Evolutionary conservation across 2,329 filamentous ascomycete species (phyloP).

Genomic region (Fusarium pseudograminearum): DNA sequence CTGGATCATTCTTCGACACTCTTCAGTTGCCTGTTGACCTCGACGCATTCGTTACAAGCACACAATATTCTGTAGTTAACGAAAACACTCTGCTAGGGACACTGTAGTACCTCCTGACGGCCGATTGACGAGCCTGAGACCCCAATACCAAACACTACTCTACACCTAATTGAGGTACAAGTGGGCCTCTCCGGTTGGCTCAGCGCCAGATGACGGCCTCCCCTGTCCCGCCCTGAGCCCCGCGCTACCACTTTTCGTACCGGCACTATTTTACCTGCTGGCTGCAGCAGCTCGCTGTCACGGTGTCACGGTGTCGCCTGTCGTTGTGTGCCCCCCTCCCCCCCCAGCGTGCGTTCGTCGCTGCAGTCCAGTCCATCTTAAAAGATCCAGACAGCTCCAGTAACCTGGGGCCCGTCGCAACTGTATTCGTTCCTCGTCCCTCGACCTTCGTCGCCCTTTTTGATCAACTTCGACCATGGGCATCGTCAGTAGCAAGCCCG

Average conservation of each 20-base stretch:
- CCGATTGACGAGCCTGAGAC: conserved; percentile 34
- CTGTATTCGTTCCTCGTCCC: conserved; percentile 38
- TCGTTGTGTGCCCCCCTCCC: conserved; percentile 43
- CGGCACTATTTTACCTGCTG: conserved; percentile 43
- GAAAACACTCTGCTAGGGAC: background rate
- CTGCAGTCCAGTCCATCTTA: conserved; percentile 40
- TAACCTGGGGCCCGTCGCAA: conserved; percentile 30
- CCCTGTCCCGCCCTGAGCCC: conserved; percentile 49
- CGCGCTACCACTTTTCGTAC: conserved; percentile 47
- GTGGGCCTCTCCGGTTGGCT: conserved; percentile 49
- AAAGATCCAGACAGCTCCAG: conserved; percentile 47
- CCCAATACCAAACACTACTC: conserved; percentile 26
- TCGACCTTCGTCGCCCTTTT: conserved; percentile 35
- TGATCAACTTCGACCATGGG: conserved; percentile 75
- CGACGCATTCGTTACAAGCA: conserved; percentile 12
- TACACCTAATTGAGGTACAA: conserved; percentile 40
- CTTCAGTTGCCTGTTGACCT: conserved; percentile 3
- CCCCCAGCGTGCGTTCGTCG: conserved; percentile 29
- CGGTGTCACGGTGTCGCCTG: conserved; percentile 45
- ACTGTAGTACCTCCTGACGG: conserved; percentile 17
- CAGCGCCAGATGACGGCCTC: conserved; percentile 50
- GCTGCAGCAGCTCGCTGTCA: conserved; percentile 38
- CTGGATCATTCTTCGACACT: conserved; percentile 5
- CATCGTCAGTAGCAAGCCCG: conserved; percentile 87
- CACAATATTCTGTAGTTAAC: conserved; percentile 8